A percentile compares a stretch with the other conserved stretches of the same genome.
Conservation (phyloP, 768 basidiomycete genomes). For the Daedalea quercina region DNA sequence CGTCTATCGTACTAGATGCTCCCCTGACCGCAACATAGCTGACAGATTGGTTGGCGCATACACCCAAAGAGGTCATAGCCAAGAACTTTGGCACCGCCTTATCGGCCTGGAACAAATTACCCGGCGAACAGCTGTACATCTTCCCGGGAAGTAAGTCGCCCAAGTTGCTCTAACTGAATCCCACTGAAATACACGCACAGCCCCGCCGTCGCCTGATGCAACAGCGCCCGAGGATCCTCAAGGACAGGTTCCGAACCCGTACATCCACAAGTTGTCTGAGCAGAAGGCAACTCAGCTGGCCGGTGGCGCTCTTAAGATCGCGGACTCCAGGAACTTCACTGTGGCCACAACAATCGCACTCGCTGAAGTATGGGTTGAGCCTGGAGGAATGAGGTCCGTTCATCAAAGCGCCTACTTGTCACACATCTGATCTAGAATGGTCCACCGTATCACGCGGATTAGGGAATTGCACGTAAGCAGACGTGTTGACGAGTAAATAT, state of each 20-base stretch:
- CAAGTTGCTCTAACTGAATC: not conserved
- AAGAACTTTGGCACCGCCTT: conserved; percentile 53
- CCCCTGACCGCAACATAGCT: conserved; percentile 35
- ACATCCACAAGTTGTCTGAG: conserved; percentile 47
- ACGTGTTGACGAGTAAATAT: not conserved
- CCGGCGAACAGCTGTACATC: conserved; percentile 49
- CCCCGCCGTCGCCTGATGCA: conserved; percentile 17
- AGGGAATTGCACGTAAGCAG: conserved; percentile 41
- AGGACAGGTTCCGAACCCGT: conserved; percentile 42
- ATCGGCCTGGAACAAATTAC: conserved; percentile 48
- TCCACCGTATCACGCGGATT: too few relatives aligned
- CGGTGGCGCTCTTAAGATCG: conserved; percentile 55
- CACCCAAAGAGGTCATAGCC: conserved; percentile 50
- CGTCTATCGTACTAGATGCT: too few relatives aligned
- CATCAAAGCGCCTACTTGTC: not conserved
- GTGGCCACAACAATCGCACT: conserved; percentile 47
- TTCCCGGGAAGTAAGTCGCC: conserved; percentile 32
- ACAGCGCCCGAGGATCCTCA: conserved; percentile 42
- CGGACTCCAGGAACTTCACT: conserved; percentile 49
- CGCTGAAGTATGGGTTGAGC: conserved; percentile 52
- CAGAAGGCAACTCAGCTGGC: conserved; percentile 33
- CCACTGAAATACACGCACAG: conserved; percentile 1
- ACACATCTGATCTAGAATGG: too few relatives aligned
- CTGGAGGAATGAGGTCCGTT: conserved; percentile 39
- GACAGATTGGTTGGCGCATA: conserved; percentile 64